These are phyloP conservation scores for Ceratocystis diversiconidia DNA, from an alignment of 2,329 filamentous ascomycete genomes.

Conservation along the genomic window DNA sequence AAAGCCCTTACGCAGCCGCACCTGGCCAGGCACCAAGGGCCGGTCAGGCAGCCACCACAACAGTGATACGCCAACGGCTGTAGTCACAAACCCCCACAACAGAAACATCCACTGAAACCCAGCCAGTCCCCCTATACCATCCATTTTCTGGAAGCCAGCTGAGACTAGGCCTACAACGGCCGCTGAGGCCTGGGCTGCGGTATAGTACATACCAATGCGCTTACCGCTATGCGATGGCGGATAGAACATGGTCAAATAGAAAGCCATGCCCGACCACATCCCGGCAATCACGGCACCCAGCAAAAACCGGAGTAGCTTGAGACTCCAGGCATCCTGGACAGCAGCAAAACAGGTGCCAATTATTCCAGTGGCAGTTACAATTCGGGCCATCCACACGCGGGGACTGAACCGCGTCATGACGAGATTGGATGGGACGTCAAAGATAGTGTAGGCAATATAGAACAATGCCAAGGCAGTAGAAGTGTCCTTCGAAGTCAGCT, in stretches of 20 bases:
- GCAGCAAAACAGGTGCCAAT: conserved; percentile 75
- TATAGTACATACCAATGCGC: conserved; percentile 80
- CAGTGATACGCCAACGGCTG: conserved; percentile 56
- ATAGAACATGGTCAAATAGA: conserved; percentile 85
- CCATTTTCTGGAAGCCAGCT: conserved; percentile 84
- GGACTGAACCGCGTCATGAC: conserved; percentile 77
- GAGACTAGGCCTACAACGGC: conserved; percentile 81
- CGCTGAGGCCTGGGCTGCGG: conserved; percentile 74
- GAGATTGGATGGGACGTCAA: conserved; percentile 78
- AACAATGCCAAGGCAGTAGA: conserved; percentile 77
- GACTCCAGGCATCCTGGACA: conserved; percentile 67
- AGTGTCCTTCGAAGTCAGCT: conserved; percentile 58
- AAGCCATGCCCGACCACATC: conserved; percentile 92
- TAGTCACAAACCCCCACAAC: conserved; percentile 62
- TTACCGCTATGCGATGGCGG: conserved; percentile 75
- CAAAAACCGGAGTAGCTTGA: conserved; percentile 75
- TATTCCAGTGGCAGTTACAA: conserved; percentile 73
- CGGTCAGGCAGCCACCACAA: conserved; percentile 88
- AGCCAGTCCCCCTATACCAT: conserved; percentile 58
- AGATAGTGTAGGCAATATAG: conserved; percentile 83
- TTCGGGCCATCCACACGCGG: conserved; percentile 81
- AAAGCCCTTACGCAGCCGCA: conserved; percentile 35
- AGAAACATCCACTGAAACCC: conserved; percentile 92
- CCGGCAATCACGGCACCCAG: conserved; percentile 79
- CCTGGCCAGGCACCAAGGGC: conserved; percentile 57